phyloP scores from a whole-genome alignment of 1,284 basidiomycete species.

The Pyrrhoderma lamaoense region DNA sequence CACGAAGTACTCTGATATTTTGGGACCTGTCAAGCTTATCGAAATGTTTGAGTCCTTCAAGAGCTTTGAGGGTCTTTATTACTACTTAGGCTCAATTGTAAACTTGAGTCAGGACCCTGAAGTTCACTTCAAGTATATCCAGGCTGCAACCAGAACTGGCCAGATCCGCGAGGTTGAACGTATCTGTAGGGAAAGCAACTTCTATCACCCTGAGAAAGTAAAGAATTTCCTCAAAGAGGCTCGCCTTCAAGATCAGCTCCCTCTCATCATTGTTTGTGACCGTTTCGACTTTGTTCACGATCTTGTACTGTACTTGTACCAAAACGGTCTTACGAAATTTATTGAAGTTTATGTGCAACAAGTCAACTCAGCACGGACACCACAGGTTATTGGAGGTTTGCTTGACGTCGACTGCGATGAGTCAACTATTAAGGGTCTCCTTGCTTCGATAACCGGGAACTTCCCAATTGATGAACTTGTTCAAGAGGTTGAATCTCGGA shows the following conservation, averaged over 20 bases:
- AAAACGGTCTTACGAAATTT: conserved; percentile 94
- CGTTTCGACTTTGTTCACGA: conserved; percentile 99
- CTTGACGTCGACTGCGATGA: conserved; percentile 99
- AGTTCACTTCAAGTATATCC: conserved; percentile 99
- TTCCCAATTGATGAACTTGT: conserved; percentile 99
- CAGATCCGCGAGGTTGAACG: conserved; percentile 99
- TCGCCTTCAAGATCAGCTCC: conserved; percentile 93
- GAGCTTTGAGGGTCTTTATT: conserved; percentile 97
- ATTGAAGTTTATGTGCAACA: conserved; percentile 99
- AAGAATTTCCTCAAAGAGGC: conserved; percentile 99
- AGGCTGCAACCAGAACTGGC: conserved; percentile 96
- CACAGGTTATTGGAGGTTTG: conserved; percentile 96
- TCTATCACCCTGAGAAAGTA: conserved; percentile 99
- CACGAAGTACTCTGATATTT: conserved; percentile 97
- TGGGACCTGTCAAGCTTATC: conserved; percentile 95
- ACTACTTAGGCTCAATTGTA: conserved; percentile 95
- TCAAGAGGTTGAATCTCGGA: conserved; percentile 93
- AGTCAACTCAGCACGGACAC: conserved; percentile 95
- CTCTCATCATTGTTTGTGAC: conserved; percentile 99
- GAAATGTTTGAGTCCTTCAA: conserved; percentile 99
- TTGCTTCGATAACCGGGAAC: conserved; percentile 92
- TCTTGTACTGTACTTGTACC: conserved; percentile 97
- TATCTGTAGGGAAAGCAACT: conserved; percentile 95
- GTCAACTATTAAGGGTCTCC: conserved; percentile 87
- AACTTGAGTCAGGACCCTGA: conserved; percentile 95